These are phyloP conservation scores for Phytophthora palmivora DNA, from an alignment of 352 stramenopile species.

Conservation along the genomic window DNA sequence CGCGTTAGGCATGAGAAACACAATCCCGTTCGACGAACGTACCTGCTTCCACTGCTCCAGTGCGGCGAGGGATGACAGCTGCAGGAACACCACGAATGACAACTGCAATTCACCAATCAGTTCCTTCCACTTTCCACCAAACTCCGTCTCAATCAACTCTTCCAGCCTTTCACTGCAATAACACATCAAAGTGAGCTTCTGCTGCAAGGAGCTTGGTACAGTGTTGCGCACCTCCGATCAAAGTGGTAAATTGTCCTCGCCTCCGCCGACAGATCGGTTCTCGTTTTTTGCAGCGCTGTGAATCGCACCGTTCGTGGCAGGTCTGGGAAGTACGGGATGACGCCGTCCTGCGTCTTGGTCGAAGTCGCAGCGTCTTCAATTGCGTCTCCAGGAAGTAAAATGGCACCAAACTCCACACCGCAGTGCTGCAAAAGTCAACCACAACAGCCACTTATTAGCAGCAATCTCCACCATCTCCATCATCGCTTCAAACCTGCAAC, in stretches of 20 bases:
- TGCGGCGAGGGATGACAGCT: conserved; percentile 92
- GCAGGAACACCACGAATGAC: conserved; percentile 93
- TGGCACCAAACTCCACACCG: conserved; percentile 61
- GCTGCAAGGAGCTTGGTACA: not conserved
- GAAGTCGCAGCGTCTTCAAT: conserved; percentile 46
- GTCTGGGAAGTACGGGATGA: conserved; percentile 80
- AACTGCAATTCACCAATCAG: conserved; percentile 94
- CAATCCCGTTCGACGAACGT: not conserved
- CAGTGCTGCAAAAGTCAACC: conserved; percentile 57
- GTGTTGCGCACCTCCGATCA: conserved; percentile 62
- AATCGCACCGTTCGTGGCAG: conserved; percentile 78
- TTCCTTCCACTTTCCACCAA: conserved; percentile 65
- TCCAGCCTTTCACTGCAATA: conserved; percentile 53
- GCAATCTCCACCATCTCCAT: not conserved
- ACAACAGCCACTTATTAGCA: not conserved
- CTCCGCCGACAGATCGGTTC: conserved; percentile 41
- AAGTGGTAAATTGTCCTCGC: conserved; percentile 84
- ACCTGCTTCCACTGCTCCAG: conserved; percentile 95
- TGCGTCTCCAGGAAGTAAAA: conserved; percentile 75
- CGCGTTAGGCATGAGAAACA: not conserved
- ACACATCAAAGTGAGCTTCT: conserved; percentile 1
- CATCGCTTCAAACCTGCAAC: conserved; percentile 45
- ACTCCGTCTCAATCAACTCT: conserved; percentile 49
- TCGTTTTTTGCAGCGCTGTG: conserved; percentile 55
- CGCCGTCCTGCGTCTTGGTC: conserved; percentile 20